Conservation (phyloP, 148 eudicot species). For the Silene conica region DNA sequence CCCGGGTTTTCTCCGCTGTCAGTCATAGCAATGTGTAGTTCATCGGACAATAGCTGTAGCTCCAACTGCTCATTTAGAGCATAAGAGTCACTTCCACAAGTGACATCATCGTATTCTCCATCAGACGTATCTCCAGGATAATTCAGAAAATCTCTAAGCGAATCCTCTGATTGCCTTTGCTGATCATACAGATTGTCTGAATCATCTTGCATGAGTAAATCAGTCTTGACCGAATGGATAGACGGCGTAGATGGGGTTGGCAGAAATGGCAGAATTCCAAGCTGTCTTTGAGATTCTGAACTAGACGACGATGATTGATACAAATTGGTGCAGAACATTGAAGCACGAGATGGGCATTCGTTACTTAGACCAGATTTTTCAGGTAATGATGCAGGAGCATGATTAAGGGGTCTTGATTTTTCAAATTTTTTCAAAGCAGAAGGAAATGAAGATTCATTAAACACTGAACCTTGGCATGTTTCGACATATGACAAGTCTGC, state of each 20-base stretch:
- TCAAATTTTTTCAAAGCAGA: conserved; percentile 19
- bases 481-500: conserved; percentile 11
- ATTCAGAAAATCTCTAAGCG: conserved; percentile 29
- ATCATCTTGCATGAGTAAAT: conserved; percentile 21
- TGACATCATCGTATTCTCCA: conserved; percentile 30
- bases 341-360: conserved; percentile 22
- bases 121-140: conserved; percentile 29
- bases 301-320: conserved; percentile 40
- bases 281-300: conserved; percentile 31
- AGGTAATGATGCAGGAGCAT: background rate
- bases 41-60: conserved; percentile 41
- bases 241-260: conserved; percentile 30
- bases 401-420: conserved; percentile 13
- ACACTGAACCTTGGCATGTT: conserved; percentile 20
- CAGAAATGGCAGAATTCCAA: conserved; percentile 38
- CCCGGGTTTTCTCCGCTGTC: conserved; percentile 39
- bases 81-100: conserved; percentile 31
- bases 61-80: conserved; percentile 36
- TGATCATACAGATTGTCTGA: conserved; percentile 14
- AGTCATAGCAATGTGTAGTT: conserved; percentile 36
- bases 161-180: conserved; percentile 22
- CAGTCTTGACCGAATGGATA: conserved; percentile 23
- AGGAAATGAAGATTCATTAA: conserved; percentile 23
- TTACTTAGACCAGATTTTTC: conserved; percentile 22
- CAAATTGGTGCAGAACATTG: conserved; percentile 41